These are phyloP conservation scores for Aspergillus sp. DNA, from an alignment of 2,329 filamentous ascomycete genomes.

Conservation along the genomic window DNA sequence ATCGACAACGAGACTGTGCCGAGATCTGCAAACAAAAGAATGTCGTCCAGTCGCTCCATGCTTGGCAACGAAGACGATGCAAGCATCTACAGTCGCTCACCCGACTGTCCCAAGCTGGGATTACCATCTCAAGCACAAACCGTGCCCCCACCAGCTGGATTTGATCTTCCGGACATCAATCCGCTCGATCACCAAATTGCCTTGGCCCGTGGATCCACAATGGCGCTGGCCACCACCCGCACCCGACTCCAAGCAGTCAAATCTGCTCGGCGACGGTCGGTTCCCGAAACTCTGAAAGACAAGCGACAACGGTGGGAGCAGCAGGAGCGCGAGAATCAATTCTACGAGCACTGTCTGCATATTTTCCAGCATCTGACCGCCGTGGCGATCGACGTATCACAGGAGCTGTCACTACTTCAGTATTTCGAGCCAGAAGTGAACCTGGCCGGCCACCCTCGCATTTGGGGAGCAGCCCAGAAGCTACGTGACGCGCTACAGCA, in stretches of 20 bases:
- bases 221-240: conserved; percentile 21
- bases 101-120: background rate
- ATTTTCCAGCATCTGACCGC: no score
- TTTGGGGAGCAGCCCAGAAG: background rate
- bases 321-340: no score
- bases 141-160: background rate
- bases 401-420: conserved; percentile 5
- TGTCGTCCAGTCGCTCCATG: background rate
- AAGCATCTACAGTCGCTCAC: background rate
- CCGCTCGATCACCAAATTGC: conserved; percentile 20
- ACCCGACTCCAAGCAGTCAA: no score
- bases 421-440: background rate
- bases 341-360: no score
- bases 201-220: conserved; percentile 18
- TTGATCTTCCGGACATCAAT: conserved; percentile 19
- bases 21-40: background rate
- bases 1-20: background rate
- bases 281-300: no score
- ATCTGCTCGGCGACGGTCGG: no score
- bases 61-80: background rate
- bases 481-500: conserved; percentile 8
- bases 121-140: background rate
- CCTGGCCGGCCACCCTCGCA: background rate
- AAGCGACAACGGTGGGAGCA: no score
- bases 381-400: background rate